Base-by-base conservation (phyloP, 2,329 filamentous ascomycete genomes). In the Verticillium albo-atrum region DNA sequence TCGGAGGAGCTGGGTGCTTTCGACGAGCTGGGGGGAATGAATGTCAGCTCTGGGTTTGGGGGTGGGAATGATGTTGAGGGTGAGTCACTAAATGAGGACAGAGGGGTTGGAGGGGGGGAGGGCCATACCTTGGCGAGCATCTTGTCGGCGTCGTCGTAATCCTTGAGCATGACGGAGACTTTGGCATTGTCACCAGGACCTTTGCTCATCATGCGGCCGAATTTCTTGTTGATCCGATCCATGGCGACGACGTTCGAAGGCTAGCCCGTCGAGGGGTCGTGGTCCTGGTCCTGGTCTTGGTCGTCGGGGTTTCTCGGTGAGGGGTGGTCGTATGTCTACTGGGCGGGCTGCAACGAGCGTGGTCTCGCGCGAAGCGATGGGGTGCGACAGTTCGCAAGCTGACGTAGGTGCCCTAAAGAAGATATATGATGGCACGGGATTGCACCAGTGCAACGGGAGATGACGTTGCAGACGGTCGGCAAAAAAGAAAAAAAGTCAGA, bases 121-220 rank as follows among this genome's bases (percentile, higher is more conserved):
- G 28, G 23, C 68, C 77, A 60, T 77, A 92, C 90, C 80, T 86
- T 87, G 64, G 84, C 82, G 63, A 95, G 80, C 70, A 93, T 83
- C 65, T 84, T 84, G 72, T 95, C 89, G 27, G 88, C 89, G 72
- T 93, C 88, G 66, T 92, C 89, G 70, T 92, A 95, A 68, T 95
- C 91, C 66, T 85, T 88, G 59, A 96, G 77, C 58, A 95, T 79
- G 52, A 88, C 82, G 12, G 88, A 87, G 53, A 94, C 87, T 69
- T 91, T 89, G 64, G 88, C 88, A 70, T 91, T 89, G 73, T 95
- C 89, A 59, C 88, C 89, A 26, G 87, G 86, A 62, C 87, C 75
- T 67, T 79, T 83, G 68, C 84, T 86, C 75, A 86, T 82, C 70
- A 93, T 84, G 73, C 84, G 88, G 62, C 89, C 90, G 66, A 93